Conservation (phyloP, 208 protist species). For the Trypanosoma caninum region DNA sequence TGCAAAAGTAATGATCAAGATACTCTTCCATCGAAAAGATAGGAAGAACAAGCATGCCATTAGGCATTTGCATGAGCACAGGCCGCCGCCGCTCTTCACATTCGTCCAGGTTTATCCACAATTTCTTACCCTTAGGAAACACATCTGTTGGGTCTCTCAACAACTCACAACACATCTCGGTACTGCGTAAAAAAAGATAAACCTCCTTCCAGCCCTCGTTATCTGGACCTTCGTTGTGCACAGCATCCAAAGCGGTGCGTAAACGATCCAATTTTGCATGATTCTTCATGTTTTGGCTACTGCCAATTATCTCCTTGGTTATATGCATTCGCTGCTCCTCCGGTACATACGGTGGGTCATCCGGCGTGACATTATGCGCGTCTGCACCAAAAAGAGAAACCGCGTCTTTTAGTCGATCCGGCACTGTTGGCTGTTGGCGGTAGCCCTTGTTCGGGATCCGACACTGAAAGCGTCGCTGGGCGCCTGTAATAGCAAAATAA, state of each 20-base stretch:
- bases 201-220: constrained; percentile 74
- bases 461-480: constrained; percentile 29
- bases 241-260: constrained; percentile 55
- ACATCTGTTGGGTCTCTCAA: constrained; percentile 45
- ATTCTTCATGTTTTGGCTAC: constrained; percentile 55
- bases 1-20: constrained; percentile 73
- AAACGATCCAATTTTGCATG: constrained; percentile 77
- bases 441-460: constrained; percentile 82
- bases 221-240: constrained; percentile 47
- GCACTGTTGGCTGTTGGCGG: constrained; percentile 57
- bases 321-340: constrained; percentile 68
- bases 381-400: constrained; percentile 60
- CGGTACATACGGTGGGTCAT: constrained; percentile 69
- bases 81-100: constrained; percentile 82
- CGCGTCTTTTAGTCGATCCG: constrained; percentile 79
- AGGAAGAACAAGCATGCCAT: constrained; percentile 81
- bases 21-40: constrained; percentile 90
- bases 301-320: constrained; percentile 58
- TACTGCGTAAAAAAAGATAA: constrained; percentile 86
- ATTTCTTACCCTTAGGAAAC: constrained; percentile 73
- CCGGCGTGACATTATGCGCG: constrained; percentile 35
- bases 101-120: constrained; percentile 83
- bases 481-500: neutral
- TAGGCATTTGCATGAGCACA: constrained; percentile 62
- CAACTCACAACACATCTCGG: constrained; percentile 83